phyloP scores from a whole-genome alignment of 306 rosid genomes.

The Trichosanthes truncata region DNA sequence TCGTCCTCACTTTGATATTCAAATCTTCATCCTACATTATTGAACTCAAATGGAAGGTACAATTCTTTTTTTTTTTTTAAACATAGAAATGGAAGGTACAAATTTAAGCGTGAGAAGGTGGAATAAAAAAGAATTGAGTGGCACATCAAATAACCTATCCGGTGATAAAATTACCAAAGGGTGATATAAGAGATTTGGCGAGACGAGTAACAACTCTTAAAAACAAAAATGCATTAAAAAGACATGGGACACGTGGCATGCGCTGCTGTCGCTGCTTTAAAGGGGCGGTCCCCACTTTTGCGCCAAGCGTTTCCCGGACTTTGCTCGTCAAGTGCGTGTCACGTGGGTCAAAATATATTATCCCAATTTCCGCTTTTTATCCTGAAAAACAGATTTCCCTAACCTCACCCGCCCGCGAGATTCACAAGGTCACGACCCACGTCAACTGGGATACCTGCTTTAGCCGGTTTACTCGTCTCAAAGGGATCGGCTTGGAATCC shows the following conservation, averaged over 20 bases:
- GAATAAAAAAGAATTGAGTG: not conserved
- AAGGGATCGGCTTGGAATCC: not conserved
- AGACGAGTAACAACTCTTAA: not conserved
- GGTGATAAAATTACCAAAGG: not conserved
- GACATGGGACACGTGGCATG: not conserved
- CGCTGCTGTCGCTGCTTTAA: slow-evolving; percentile 6
- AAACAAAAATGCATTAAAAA: not conserved
- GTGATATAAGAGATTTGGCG: not conserved
- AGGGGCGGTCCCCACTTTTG: slow-evolving; percentile 8
- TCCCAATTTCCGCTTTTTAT: not conserved
- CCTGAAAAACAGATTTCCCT: not conserved
- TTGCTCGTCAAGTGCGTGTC: slow-evolving; percentile 15
- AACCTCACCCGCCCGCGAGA: not conserved
- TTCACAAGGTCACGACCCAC: not conserved
- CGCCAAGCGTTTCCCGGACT: slow-evolving; percentile 9
- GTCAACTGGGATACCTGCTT: slow-evolving; percentile 9
- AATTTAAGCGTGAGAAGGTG: not conserved
- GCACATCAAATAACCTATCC: not conserved
- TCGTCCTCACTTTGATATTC: too few species aligned
- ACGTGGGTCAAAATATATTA: slow-evolving; percentile 2
- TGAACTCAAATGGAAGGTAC: too few species aligned
- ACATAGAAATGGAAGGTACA: not conserved
- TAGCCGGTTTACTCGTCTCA: not conserved
- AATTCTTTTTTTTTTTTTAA: too few species aligned
- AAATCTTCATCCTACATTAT: too few species aligned